A percentile compares a stretch with the other conserved stretches of the same genome.
Conservation (phyloP, 106 monocot species). For the Xerophyta viscosa region DNA sequence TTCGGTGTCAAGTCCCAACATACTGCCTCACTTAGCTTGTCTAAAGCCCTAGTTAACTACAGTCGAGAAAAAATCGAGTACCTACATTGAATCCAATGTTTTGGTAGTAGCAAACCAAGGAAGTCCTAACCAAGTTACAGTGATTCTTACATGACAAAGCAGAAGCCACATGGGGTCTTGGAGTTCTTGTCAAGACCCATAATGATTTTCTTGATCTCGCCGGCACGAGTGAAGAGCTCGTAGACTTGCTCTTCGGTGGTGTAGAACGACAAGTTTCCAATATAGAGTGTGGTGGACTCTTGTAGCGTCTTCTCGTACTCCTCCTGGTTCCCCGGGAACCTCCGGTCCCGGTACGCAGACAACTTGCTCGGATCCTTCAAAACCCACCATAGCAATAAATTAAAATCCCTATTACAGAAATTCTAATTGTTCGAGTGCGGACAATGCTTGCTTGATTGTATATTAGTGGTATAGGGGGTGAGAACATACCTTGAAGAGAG, state of each 20-base stretch:
- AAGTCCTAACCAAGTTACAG: too few relatives aligned
- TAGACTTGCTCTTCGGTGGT: conserved; percentile 98
- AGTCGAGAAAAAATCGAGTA: background rate
- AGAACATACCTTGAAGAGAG: too few relatives aligned
- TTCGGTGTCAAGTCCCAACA: too few relatives aligned
- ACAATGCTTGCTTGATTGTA: too few relatives aligned
- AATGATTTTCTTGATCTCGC: conserved; percentile 98
- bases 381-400: too few relatives aligned
- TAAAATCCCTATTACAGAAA: too few relatives aligned
- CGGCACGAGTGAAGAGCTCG: conserved; percentile 92
- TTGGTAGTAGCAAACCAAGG: background rate
- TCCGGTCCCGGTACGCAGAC: conserved; percentile 85
- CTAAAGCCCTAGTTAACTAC: too few relatives aligned
- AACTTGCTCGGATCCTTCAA: conserved; percentile 69
- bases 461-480: too few relatives aligned
- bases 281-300: conserved; percentile 66
- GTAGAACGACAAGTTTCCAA: conserved; percentile 97
- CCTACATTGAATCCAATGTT: background rate
- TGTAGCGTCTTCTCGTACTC: conserved; percentile 80
- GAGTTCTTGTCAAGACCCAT: conserved; percentile 96
- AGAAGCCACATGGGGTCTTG: conserved; percentile 98
- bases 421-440: too few relatives aligned
- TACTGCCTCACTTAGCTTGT: too few relatives aligned
- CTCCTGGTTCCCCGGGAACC: conserved; percentile 85
- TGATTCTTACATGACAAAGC: conserved; percentile 70